Conservation (phyloP, 2,329 filamentous ascomycete species). For the Coniochaeta sp. region DNA sequence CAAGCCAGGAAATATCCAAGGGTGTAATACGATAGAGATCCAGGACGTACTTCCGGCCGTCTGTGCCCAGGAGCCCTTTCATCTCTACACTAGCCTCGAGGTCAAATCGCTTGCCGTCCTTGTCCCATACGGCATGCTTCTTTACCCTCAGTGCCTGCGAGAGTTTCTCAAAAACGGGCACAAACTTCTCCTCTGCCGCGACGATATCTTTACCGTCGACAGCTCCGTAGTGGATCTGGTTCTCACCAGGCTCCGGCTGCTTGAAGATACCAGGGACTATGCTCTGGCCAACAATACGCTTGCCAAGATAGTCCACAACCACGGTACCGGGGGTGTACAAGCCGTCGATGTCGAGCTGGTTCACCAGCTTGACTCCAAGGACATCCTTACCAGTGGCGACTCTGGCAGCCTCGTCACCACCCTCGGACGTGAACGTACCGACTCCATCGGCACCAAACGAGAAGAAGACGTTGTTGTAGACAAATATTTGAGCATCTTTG, state of each 20-base stretch:
- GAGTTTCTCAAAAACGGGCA: conserved; percentile 76
- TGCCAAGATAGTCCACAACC: conserved; percentile 93
- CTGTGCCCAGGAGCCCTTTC: conserved; percentile 93
- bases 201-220: conserved; percentile 96
- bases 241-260: conserved; percentile 92
- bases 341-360: conserved; percentile 91
- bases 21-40: conserved; percentile 94
- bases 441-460: conserved; percentile 97
- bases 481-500: conserved; percentile 92
- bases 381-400: conserved; percentile 97
- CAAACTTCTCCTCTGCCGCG: conserved; percentile 81
- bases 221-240: conserved; percentile 97
- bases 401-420: conserved; percentile 90
- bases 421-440: conserved; percentile 92
- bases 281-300: conserved; percentile 93
- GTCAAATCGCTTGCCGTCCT: conserved; percentile 82
- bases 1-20: conserved; percentile 83
- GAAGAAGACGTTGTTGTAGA: conserved; percentile 99
- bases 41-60: conserved; percentile 94
- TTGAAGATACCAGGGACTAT: conserved; percentile 99
- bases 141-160: conserved; percentile 88
- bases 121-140: conserved; percentile 96
- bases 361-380: conserved; percentile 85
- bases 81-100: conserved; percentile 95
- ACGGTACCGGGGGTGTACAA: conserved; percentile 94